A percentile compares a stretch with the other conserved stretches of the same genome.
These are phyloP conservation scores for Trichoderma pleuroti DNA, from an alignment of 2,329 filamentous ascomycete genomes.

Conservation along the genomic window DNA sequence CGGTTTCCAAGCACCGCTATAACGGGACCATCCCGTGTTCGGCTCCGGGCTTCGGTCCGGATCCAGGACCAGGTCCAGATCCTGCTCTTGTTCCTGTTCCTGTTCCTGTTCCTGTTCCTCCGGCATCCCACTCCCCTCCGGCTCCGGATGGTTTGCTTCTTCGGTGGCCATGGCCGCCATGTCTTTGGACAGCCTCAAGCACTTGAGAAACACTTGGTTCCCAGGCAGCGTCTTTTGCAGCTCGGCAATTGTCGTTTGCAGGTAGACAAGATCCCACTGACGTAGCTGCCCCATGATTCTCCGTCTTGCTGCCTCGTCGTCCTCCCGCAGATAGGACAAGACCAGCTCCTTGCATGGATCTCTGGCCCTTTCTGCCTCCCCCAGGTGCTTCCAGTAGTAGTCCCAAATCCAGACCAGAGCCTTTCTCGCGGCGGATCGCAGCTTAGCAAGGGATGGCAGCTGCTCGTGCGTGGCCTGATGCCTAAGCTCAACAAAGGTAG, in stretches of 20 bases:
- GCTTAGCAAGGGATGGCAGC: slow-evolving; percentile 69
- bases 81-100: not conserved
- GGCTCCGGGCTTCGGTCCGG: slow-evolving; percentile 19
- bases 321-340: slow-evolving; percentile 37
- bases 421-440: slow-evolving; percentile 65
- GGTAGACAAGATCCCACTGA: slow-evolving; percentile 35
- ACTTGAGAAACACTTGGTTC: slow-evolving; percentile 43
- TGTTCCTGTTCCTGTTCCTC: not conserved
- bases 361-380: slow-evolving; percentile 24
- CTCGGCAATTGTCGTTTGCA: slow-evolving; percentile 39
- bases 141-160: slow-evolving; percentile 15
- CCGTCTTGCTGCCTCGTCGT: slow-evolving; percentile 28
- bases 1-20: slow-evolving; percentile 52
- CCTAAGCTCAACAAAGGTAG: slow-evolving; percentile 81
- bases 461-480: slow-evolving; percentile 91
- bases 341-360: slow-evolving; percentile 36
- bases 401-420: slow-evolving; percentile 84
- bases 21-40: slow-evolving; percentile 44
- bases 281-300: slow-evolving; percentile 31
- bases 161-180: slow-evolving; percentile 31
- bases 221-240: slow-evolving; percentile 41
- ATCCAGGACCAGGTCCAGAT: not conserved
- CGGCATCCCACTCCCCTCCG: slow-evolving; percentile 16
- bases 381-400: slow-evolving; percentile 71
- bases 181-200: slow-evolving; percentile 42